Base-by-base conservation (phyloP, 2,329 filamentous ascomycete species). In the Raffaelea arxii region DNA sequence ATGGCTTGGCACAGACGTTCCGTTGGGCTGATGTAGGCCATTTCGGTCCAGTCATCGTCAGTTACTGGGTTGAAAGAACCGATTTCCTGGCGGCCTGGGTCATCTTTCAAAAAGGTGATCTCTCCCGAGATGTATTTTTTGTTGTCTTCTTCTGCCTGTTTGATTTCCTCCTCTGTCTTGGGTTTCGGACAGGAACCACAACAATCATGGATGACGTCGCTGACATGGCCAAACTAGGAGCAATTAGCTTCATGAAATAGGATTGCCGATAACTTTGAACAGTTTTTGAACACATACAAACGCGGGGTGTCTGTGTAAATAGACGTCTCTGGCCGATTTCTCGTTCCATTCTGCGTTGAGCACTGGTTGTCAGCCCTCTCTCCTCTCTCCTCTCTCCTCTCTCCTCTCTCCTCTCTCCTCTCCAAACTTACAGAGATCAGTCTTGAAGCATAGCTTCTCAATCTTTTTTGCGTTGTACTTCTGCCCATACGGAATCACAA, bases 301-400 rank as follows among this genome's bases (percentile, higher is more conserved):
- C 12, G 84, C 86, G 3, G 88, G 87, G 56, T 94, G 88, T 2
- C 88, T 78, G 63, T 94, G 88, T 5, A 94, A 69, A 51, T 86
- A 78, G 2, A 90, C 82, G 23, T 81, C 70, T n/a, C 87, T 77
- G 37, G 88, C 81, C 50, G 86, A 80, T 1, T 75, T 70, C 52
- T 83, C 80, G 55, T 92, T 94, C 87, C 88, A 94, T 58, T 94
- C 86, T 0, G 85, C 85, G 55, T 94, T 92, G 18, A 94, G 74
- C 7, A 94, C 62, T 66, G 44, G 27, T 30, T n/a, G 16, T 18
- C 14, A 16, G 16, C 27, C 27, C 9, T 32, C 16, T 32, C 10
- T 32, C 16, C 9, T 9, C 9, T 9, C 27, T 32, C 10, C 16
- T 32, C 10, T 32, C 9, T n/a, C 27, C 9, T 32, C 16, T 32